Conservation (phyloP, 345 rosid genomes). For the Eucalyptus marginata region DNA sequence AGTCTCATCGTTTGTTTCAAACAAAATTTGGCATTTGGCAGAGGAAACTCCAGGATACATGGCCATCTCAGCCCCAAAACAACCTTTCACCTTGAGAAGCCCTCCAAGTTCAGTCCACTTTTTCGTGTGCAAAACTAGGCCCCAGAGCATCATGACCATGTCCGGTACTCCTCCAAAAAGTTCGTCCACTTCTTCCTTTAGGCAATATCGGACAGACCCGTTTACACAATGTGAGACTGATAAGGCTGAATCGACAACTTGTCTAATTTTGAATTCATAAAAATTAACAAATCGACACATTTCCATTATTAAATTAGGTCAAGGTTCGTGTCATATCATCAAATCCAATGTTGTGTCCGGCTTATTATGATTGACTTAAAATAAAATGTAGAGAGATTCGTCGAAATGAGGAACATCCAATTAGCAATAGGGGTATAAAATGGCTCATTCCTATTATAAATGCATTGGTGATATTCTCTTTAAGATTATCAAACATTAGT, state of each 20-base stretch:
- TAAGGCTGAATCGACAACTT: no score
- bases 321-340: neutral
- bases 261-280: neutral
- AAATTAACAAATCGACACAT: neutral
- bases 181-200: no score
- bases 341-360: neutral
- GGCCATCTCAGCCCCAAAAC: neutral
- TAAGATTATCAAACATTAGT: neutral
- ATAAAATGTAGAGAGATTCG: neutral
- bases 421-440: neutral
- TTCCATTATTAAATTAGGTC: neutral
- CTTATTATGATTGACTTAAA: neutral
- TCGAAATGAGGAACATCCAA: neutral
- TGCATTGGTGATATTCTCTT: neutral
- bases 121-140: neutral
- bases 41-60: neutral
- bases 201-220: neutral
- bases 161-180: neutral
- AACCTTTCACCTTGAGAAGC: neutral
- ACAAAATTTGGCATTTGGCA: neutral
- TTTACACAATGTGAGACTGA: neutral
- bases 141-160: rapidly evolving
- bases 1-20: neutral
- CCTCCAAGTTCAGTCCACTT: neutral
- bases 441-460: neutral